phyloP scores from a whole-genome alignment of 163 green algal species.

The Chlorella variabilis region DNA sequence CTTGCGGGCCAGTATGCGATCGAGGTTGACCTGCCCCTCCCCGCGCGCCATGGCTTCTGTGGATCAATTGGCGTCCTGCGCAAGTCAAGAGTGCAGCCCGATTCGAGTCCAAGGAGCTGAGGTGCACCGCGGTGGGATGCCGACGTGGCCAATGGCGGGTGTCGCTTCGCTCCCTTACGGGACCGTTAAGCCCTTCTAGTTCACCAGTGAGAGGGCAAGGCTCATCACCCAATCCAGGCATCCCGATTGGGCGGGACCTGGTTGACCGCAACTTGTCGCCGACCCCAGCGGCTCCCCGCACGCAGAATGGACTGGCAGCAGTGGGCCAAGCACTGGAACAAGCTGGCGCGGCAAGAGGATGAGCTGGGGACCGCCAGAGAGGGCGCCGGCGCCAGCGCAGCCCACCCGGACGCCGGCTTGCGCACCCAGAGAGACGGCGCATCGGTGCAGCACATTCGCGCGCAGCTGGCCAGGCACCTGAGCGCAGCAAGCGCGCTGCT shows the following conservation, averaged over 20 bases:
- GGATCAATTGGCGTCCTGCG: no score
- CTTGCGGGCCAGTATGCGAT: constrained; percentile 12
- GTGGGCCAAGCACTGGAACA: not conserved
- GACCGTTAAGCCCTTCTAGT: no score
- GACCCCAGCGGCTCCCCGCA: no score
- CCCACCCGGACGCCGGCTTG: not conserved
- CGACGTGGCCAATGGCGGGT: no score
- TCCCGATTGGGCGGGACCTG: no score
- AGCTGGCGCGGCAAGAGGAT: constrained; percentile 2
- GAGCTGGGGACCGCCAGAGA: not conserved
- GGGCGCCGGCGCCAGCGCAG: not conserved
- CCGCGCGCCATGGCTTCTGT: not conserved
- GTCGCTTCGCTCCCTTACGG: no score
- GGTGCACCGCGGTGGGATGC: no score
- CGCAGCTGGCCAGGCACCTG: constrained; percentile 1
- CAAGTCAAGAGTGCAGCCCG: not conserved
- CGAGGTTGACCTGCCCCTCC: constrained; percentile 2
- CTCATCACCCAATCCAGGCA: no score
- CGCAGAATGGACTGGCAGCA: not conserved
- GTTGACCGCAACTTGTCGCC: no score
- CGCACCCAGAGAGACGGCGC: not conserved
- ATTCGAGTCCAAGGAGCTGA: no score
- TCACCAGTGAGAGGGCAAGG: no score
- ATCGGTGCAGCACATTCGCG: not conserved
- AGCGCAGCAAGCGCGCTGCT: not conserved